Evolutionary conservation across 2,329 filamentous ascomycete genomes (phyloP).

Genomic region (Ascomycota sp.): DNA sequence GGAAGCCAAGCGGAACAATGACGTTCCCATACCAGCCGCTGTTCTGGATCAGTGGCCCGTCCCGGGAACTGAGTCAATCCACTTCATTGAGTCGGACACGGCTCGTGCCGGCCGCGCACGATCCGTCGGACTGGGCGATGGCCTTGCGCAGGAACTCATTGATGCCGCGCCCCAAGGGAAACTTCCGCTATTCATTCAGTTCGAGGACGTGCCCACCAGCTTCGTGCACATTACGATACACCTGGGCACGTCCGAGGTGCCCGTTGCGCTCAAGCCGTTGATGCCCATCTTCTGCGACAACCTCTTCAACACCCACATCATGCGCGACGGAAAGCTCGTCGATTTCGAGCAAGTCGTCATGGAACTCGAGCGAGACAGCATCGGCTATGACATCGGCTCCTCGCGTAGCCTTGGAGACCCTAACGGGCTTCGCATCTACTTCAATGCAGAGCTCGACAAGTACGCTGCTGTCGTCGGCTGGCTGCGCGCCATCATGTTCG

Average conservation of each 20-base stretch:
- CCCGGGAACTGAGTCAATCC: conserved; percentile 73
- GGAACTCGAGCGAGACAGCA: conserved; percentile 76
- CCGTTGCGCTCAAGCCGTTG: conserved; percentile 66
- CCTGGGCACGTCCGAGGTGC: conserved; percentile 57
- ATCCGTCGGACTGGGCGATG: conserved; percentile 44
- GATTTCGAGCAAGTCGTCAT: conserved; percentile 86
- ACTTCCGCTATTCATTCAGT: conserved; percentile 82
- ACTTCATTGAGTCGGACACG: conserved; percentile 78
- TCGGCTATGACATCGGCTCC: conserved; percentile 57
- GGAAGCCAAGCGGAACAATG: conserved; percentile 70
- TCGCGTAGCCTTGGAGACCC: conserved; percentile 52
- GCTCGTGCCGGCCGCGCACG: conserved; percentile 65
- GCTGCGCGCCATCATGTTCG: conserved; percentile 71
- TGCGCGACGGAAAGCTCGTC: conserved; percentile 52
- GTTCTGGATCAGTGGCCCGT: conserved; percentile 69
- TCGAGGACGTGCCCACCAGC: conserved; percentile 81
- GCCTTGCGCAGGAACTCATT: conserved; percentile 53
- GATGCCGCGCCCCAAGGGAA: conserved; percentile 42
- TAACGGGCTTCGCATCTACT: conserved; percentile 62
- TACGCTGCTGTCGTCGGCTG: conserved; percentile 67
- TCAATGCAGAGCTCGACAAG: conserved; percentile 76
- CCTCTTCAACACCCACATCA: conserved; percentile 85
- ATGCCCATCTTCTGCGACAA: conserved; percentile 72
- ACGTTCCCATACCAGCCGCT: conserved; percentile 62
- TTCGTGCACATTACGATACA: conserved; percentile 76